These are phyloP conservation scores for Elsinoe necatrix DNA, from an alignment of 2,329 filamentous ascomycete genomes.

Conservation along the genomic window DNA sequence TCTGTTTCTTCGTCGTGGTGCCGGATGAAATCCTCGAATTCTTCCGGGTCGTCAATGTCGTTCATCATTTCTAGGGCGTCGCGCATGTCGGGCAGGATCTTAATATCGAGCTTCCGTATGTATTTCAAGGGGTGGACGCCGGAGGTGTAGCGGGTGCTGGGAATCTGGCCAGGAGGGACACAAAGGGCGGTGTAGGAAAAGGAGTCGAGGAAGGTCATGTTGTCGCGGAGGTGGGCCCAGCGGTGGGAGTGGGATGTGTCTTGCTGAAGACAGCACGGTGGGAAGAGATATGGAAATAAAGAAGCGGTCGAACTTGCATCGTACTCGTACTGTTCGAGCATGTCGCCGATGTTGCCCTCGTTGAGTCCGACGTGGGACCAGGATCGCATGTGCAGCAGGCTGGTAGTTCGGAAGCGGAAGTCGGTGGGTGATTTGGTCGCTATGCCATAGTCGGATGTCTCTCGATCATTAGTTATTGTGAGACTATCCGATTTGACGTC, in stretches of 20 bases:
- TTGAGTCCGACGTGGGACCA: slow-evolving; percentile 14
- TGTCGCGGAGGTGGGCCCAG: slow-evolving; percentile 12
- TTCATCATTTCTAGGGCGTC: not conserved
- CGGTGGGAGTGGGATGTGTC: slow-evolving; percentile 10
- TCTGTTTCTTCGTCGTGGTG: not conserved
- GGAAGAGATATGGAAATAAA: not conserved
- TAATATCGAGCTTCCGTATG: not conserved
- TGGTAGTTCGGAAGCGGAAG: not conserved
- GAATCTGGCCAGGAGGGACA: slow-evolving; percentile 3
- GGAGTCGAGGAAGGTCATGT: slow-evolving; percentile 15
- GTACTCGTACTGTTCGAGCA: not conserved
- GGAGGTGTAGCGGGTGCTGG: not conserved
- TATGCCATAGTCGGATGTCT: slow-evolving; percentile 8
- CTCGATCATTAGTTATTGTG: not conserved
- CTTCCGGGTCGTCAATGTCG: not conserved
- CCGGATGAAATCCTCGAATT: not conserved
- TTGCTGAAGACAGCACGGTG: slow-evolving; percentile 11
- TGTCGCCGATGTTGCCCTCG: slow-evolving; percentile 2
- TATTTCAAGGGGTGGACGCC: slow-evolving; percentile 10
- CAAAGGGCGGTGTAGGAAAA: slow-evolving; percentile 1
- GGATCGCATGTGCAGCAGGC: slow-evolving; percentile 8
- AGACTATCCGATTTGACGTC: not conserved
- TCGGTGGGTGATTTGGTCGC: slow-evolving; percentile 10
- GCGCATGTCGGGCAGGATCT: slow-evolving; percentile 1
- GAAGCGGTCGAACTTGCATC: not conserved